Base-by-base conservation (phyloP, 148 eudicot species). In the Persicaria tinctoria region DNA sequence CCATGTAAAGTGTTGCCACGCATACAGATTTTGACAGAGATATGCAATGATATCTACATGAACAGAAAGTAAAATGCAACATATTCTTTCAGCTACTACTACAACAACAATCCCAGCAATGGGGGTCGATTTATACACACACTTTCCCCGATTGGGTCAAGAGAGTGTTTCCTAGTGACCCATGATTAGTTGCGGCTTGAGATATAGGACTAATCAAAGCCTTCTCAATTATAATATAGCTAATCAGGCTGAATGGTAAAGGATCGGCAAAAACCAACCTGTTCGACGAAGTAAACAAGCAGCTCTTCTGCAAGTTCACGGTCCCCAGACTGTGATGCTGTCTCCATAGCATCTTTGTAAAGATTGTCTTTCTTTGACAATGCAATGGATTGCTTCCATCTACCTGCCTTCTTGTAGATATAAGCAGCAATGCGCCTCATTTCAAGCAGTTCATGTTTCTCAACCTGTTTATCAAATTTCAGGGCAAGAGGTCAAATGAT, bases 401-500 rank as follows among this genome's bases (percentile, higher is more conserved):
- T 86, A 74, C 97, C 97, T n/a, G 95, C 97, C 80, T 93, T 93
- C 78, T 91, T 93, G 83, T 93, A 93, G 49, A 93, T 93, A 70
- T 91, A 91, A 72, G 98, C 97, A 62, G 98, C 98, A 79, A 93
- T 92, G 70, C 98, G 97, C 80, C 98, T 87, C 97, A 93, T 91
- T 79, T 93, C 98, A 78, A 93, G 89, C 74, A 93, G 88, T 83
- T 93, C 97, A 12, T 93, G 98, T 63, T 93, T 93, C 93, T 93
- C 98, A 79, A 89, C 90, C 98, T 93, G 90, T 81, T 82, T 51
- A 75, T 8, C 56, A 49, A 75, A 14, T 13, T 66, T 66, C 48
- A 66, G 32, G 18, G 48, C 70, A 66, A 44, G 70, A 66, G 10
- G 48, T 66, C 70, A 66, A 4, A 66, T 66, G 48, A 66, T 66